These are phyloP conservation scores for Nakazawaea populi DNA, from an alignment of 805 yeast species.

Conservation along the genomic window DNA sequence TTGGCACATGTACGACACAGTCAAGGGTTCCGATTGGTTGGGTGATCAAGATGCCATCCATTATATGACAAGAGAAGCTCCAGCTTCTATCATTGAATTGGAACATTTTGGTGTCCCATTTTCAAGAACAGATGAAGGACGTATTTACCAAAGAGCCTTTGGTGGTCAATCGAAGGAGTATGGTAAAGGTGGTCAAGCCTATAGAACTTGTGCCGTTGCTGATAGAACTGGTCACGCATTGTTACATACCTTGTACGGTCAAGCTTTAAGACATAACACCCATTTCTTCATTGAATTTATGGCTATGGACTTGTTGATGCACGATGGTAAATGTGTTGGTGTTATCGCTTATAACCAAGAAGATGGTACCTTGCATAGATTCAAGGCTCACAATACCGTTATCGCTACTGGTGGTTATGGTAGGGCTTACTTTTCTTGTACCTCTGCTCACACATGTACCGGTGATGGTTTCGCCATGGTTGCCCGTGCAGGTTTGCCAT, in stretches of 20 bases:
- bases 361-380: constrained; percentile 97
- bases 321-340: constrained; percentile 95
- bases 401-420: constrained; percentile 99
- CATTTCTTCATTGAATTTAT: constrained; percentile 97
- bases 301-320: constrained; percentile 90
- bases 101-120: constrained; percentile 99
- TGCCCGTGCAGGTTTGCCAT: constrained; percentile 95
- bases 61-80: constrained; percentile 98
- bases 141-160: constrained; percentile 97
- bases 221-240: constrained; percentile 98
- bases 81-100: constrained; percentile 88
- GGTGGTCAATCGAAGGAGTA: constrained; percentile 95
- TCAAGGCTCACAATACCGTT: constrained; percentile 93
- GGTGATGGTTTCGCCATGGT: constrained; percentile 99
- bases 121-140: constrained; percentile 93
- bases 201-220: constrained; percentile 99
- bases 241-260: constrained; percentile 93
- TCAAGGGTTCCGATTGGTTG: constrained; percentile 98
- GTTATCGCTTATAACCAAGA: constrained; percentile 97
- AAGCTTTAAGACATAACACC: constrained; percentile 92
- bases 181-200: constrained; percentile 99
- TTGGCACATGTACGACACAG: constrained; percentile 99
- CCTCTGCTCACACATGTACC: constrained; percentile 99
- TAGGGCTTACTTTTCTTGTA: constrained; percentile 96
- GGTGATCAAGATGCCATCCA: constrained; percentile 99